A percentile compares a stretch with the other conserved stretches of the same genome.
Conservation (phyloP, 2,329 filamentous ascomycete genomes). For the Elsinoe batatas region DNA sequence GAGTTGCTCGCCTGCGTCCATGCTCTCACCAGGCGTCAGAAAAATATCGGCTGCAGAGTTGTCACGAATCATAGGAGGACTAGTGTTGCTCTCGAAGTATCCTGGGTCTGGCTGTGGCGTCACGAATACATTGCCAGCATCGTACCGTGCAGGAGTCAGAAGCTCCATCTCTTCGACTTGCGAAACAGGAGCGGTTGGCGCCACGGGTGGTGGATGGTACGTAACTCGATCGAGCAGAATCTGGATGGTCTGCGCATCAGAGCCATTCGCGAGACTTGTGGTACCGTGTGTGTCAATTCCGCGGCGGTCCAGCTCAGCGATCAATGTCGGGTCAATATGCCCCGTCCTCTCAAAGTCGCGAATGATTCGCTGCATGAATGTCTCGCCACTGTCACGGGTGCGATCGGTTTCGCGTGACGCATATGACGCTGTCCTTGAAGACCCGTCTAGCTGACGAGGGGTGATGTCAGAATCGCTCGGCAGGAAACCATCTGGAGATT, state of each 20-base stretch:
- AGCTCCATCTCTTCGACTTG: slow-evolving; percentile 21
- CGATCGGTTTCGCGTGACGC: neutral
- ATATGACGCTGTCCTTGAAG: neutral
- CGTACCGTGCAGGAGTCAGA: slow-evolving; percentile 10
- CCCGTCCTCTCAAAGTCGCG: slow-evolving; percentile 25
- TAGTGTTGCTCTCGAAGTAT: slow-evolving; percentile 1
- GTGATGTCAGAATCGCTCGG: slow-evolving; percentile 8
- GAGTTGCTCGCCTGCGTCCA: slow-evolving; percentile 2
- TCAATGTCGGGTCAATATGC: slow-evolving; percentile 24
- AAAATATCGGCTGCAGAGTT: neutral
- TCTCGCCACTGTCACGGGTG: slow-evolving; percentile 2
- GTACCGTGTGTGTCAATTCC: slow-evolving; percentile 21
- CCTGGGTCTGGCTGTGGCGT: neutral
- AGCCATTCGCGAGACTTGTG: slow-evolving; percentile 19
- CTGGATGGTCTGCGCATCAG: slow-evolving; percentile 27
- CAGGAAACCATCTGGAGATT: neutral
- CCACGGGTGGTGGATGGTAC: neutral
- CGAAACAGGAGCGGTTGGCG: slow-evolving; percentile 14
- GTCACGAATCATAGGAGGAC: neutral
- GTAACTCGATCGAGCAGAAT: slow-evolving; percentile 26
- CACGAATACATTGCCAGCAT: neutral
- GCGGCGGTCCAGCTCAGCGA: slow-evolving; percentile 25
- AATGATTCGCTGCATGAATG: slow-evolving; percentile 18
- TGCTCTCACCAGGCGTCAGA: neutral
- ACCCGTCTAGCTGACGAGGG: slow-evolving; percentile 4